phyloP scores from a whole-genome alignment of 176 grass and related monocot species.

The Avena atlantica region DNA sequence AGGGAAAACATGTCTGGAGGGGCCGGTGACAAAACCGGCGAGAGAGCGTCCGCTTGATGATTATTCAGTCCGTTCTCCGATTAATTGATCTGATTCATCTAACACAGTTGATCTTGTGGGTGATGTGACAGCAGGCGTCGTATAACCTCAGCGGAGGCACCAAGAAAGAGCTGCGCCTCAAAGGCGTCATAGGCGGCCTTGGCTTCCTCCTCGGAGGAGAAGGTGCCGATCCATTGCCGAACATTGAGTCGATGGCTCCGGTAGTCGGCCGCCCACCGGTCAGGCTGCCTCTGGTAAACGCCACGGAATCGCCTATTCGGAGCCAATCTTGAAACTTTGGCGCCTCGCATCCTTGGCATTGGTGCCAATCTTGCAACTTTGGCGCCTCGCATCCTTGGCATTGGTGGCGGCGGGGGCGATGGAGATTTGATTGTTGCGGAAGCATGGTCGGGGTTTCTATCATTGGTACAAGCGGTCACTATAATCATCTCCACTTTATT shows the following conservation, averaged over 20 bases:
- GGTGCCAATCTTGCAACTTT: neutral
- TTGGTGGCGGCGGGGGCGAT: neutral
- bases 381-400: neutral
- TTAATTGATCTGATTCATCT: neutral
- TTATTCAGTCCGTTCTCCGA: neutral
- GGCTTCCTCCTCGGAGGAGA: slow-evolving; percentile 39
- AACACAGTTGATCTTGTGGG: neutral
- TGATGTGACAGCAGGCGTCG: too few species aligned
- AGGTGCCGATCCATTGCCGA: slow-evolving; percentile 55
- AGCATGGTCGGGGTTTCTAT: neutral
- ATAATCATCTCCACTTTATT: neutral
- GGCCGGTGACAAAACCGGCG: neutral
- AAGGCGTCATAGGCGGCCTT: slow-evolving; percentile 44
- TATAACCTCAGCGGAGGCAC: neutral
- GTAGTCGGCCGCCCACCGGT: slow-evolving; percentile 47
- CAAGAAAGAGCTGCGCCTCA: neutral
- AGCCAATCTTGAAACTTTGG: too few species aligned
- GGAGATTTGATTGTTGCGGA: neutral
- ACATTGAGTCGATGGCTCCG: slow-evolving; percentile 27
- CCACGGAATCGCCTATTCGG: neutral
- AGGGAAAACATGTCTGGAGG: neutral
- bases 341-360: neutral
- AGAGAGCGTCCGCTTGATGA: neutral
- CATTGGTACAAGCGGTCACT: neutral
- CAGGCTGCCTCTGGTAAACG: slow-evolving; percentile 31